These are phyloP conservation scores for Polyrhizophydium stewartii DNA, from an alignment of 371 early-diverging fungal species.

Conservation along the genomic window DNA sequence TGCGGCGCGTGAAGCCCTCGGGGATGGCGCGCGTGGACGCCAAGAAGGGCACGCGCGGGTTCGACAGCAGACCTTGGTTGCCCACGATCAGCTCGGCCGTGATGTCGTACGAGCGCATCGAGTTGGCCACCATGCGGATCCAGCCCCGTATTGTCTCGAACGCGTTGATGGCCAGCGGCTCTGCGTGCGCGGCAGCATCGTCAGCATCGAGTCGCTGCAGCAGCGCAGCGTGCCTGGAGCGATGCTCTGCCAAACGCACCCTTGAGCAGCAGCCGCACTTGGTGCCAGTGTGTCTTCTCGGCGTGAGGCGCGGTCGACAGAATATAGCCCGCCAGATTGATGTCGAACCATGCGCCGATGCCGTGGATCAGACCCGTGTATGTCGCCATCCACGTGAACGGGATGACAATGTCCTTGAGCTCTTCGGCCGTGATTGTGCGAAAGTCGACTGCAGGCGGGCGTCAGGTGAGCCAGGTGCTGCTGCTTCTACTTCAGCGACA, in stretches of 20 bases:
- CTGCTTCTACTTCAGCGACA: too few species aligned
- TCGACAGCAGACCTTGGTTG: conserved; percentile 26
- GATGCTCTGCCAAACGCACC: conserved; percentile 19
- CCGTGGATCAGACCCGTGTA: conserved; percentile 92
- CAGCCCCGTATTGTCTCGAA: conserved; percentile 78
- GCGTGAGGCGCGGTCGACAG: conserved; percentile 84
- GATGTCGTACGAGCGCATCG: conserved; percentile 86
- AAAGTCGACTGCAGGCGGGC: conserved; percentile 63
- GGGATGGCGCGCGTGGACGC: conserved; percentile 4
- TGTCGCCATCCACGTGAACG: conserved; percentile 72
- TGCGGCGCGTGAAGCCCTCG: conserved; percentile 37
- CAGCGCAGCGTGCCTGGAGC: background rate
- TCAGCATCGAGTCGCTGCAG: background rate
- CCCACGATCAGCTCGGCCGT: conserved; percentile 57
- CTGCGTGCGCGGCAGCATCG: conserved; percentile 21
- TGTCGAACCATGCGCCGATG: conserved; percentile 97
- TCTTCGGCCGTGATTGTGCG: conserved; percentile 69
- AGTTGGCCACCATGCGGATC: conserved; percentile 84
- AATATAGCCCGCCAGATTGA: conserved; percentile 63
- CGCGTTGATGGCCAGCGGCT: conserved; percentile 93
- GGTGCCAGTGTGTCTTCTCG: conserved; percentile 97
- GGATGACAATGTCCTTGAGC: conserved; percentile 78
- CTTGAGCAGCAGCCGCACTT: conserved; percentile 88
- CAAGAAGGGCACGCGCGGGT: conserved; percentile 15
- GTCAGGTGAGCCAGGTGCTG: too few species aligned